Evolutionary conservation across 768 basidiomycete genomes (phyloP), one percentile per base, ranked within the genome.

Genomic region (Calocybe indica): DNA sequence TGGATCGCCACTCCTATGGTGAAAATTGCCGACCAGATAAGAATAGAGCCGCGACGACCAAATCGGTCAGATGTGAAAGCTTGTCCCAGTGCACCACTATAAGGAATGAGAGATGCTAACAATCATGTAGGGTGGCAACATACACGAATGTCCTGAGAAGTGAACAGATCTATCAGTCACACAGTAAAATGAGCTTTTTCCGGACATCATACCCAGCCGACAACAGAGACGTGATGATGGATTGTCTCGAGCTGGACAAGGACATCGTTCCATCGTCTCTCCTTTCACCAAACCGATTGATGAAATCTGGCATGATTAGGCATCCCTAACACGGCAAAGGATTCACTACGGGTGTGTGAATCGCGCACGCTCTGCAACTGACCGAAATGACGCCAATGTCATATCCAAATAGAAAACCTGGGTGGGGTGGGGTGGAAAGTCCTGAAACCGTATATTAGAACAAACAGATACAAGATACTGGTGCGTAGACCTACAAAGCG

Each of bases 361-460:
- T 30, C 35, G 3, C 9, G 39, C 47, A 3, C 13, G 7, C 7
- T 5, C 22, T 29, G 30, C 44, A 4, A 60, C 74, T 45, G 51
- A 84, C 82, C 47, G 84, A 86, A 51, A 86, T 85, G 46, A 87
- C 81, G 61, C 85, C 83, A 59, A 87, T 84, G 53, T 87, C 84
- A 61, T 86, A 87, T 51, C 85, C 83, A 47, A 85, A 86, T 7
- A 85, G 63, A 60, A 83, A 85, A 8, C 80, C 82, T 78, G 36
- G 29, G 34, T 29, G 15, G 9, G 37, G 11, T 10, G 12, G 29
- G 40, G 47, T 36, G 7, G 28, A 31, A 33, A 4, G 34, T 46
- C 32, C 38, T 47, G 14, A 9, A 38, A 15, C 22, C 10, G 7
- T 29, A 43, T 13, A 13, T 45, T 13, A 49, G 40, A 22, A 22